These are phyloP conservation scores for Ligustrum vulgare DNA, from an alignment of 257 asterid species.

Conservation along the genomic window DNA sequence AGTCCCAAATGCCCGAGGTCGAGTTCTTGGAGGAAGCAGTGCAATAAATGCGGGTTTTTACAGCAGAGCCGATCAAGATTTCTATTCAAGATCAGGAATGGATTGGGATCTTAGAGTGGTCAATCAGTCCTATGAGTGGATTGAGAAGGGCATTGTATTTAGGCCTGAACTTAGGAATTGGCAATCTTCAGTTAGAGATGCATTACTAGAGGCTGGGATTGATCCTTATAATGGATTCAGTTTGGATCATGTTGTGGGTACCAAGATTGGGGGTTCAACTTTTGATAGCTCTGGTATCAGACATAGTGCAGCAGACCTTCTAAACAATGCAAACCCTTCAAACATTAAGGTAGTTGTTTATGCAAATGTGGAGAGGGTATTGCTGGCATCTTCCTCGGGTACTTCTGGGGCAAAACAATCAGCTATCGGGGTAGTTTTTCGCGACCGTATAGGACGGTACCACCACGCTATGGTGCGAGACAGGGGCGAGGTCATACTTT, in stretches of 20 bases:
- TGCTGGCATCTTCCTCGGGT: slow-evolving; percentile 37
- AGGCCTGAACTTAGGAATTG: slow-evolving; percentile 69
- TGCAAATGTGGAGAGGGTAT: slow-evolving; percentile 72
- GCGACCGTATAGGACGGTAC: slow-evolving; percentile 49
- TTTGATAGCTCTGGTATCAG: slow-evolving; percentile 67
- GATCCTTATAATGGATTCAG: slow-evolving; percentile 71
- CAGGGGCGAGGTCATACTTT: slow-evolving; percentile 67
- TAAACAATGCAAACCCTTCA: slow-evolving; percentile 55
- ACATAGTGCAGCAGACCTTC: slow-evolving; percentile 80
- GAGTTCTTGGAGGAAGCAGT: slow-evolving; percentile 95
- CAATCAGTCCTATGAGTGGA: slow-evolving; percentile 82
- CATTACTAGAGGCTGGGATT: slow-evolving; percentile 70
- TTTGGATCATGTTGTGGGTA: slow-evolving; percentile 73
- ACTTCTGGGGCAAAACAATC: slow-evolving; percentile 24
- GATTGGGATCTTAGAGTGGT: slow-evolving; percentile 58
- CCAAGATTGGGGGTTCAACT: slow-evolving; percentile 89
- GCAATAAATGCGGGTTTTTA: slow-evolving; percentile 83
- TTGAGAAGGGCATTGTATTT: slow-evolving; percentile 76
- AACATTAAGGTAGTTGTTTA: slow-evolving; percentile 63
- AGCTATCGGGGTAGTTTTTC: slow-evolving; percentile 69
- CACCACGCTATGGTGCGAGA: slow-evolving; percentile 75
- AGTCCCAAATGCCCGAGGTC: slow-evolving; percentile 83
- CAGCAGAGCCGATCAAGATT: slow-evolving; percentile 54
- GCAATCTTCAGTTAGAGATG: slow-evolving; percentile 84
- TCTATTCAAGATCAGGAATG: slow-evolving; percentile 51